These are phyloP conservation scores for Fusarium sublunatum DNA, from an alignment of 2,329 filamentous ascomycete genomes.

Conservation along the genomic window DNA sequence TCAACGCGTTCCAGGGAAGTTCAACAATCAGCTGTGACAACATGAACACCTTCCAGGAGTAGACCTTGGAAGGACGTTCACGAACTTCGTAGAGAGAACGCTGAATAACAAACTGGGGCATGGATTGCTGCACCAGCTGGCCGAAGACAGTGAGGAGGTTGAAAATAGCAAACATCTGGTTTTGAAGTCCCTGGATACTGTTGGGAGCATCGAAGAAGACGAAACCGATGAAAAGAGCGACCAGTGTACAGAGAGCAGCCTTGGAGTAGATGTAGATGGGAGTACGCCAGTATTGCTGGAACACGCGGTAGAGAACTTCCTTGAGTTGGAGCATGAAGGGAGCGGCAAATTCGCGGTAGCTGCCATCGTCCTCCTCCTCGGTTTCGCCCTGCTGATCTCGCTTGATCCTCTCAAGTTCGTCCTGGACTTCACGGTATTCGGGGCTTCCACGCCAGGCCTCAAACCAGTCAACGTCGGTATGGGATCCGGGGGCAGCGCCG, in stretches of 20 bases:
- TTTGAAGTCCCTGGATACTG: constrained; percentile 81
- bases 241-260: constrained; percentile 70
- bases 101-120: constrained; percentile 88
- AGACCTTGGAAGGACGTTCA: constrained; percentile 85
- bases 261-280: constrained; percentile 92
- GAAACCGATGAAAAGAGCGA: constrained; percentile 83
- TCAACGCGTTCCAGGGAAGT: constrained; percentile 83
- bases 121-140: constrained; percentile 80
- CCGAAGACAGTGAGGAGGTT: constrained; percentile 86
- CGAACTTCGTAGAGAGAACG: constrained; percentile 85
- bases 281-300: constrained; percentile 92
- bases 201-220: constrained; percentile 79
- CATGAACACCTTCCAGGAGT: constrained; percentile 88
- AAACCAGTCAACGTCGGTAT: constrained; percentile 74
- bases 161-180: constrained; percentile 89
- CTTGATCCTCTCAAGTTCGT: constrained; percentile 68
- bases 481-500: constrained; percentile 71
- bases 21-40: constrained; percentile 85
- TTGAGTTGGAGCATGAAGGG: constrained; percentile 75
- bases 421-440: constrained; percentile 66
- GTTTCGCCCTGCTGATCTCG: constrained; percentile 55
- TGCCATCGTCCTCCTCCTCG: constrained; percentile 53
- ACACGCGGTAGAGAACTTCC: constrained; percentile 78
- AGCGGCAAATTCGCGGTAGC: constrained; percentile 83
- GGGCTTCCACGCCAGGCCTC: constrained; percentile 68